Base-by-base conservation (phyloP, 257 asterid genomes). In the Solanum peruvianum region DNA sequence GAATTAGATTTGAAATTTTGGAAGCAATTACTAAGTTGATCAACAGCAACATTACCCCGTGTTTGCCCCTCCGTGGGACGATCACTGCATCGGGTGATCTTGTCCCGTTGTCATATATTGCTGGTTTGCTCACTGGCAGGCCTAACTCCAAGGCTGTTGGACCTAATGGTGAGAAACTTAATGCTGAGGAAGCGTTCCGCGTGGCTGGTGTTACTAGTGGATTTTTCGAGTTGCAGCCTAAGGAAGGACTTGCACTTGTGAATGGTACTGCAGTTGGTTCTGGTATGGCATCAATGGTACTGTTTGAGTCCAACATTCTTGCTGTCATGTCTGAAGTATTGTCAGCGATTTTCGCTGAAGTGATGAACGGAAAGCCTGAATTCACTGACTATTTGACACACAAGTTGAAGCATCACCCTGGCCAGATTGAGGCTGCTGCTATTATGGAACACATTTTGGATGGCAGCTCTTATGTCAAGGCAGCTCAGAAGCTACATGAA, bases 341-440 rank as follows among this genome's bases (percentile, higher is more conserved):
- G 15, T 92, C 94, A 3, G 94, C 93, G 3, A 85, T 92, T 71
- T 92, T 92, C 25, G 93, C 94, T 39, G 94, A 92, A 87, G 94
- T 92, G 44, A 92, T 92, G 94, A 91, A 92, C 9, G 94, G 94
- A 0, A 92, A 92, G 85, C 93, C 93, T 0, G 93, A 92, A 29
- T 92, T 92, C 41, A 92, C 94, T 9, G 93, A 91, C 62, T 91
- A 92, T 87, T 71, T 91, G 90, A 91, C 93, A 10, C 94, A 92
- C 70, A 92, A 92, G 52, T 72, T 92, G 88, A 92, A 92, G 86
- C 93, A 92, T 49, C 94, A 92, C 7, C 94, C 93, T 11, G 94
- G 93, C 2, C 94, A 92, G 37, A 92, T 92, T 31, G 93, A 92
- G 88, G 94, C 94, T 15, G 94, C 94, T 8, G 93, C 94, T 3